These are phyloP conservation scores for Chaetomiaceae sp. DNA, from an alignment of 2,329 filamentous ascomycete species.

Conservation along the genomic window DNA sequence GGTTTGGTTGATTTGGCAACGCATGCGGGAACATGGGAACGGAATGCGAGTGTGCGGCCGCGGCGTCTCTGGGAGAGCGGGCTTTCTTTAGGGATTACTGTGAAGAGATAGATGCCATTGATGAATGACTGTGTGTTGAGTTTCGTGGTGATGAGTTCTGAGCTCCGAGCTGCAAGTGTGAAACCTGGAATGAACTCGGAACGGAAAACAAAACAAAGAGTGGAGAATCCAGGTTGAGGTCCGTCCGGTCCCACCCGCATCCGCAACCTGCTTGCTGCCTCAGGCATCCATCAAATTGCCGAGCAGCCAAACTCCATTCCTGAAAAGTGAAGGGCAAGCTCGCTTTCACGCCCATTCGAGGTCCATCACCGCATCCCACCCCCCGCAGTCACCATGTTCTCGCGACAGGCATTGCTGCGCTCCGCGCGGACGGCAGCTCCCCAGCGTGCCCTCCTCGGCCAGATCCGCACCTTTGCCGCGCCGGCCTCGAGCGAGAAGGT, in stretches of 20 bases:
- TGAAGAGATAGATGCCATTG: conserved; percentile 8
- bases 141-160: background rate
- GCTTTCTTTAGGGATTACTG: conserved; percentile 12
- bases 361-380: conserved; percentile 24
- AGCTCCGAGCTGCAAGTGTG: no score
- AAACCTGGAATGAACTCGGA: no score
- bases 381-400: conserved; percentile 48
- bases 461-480: conserved; percentile 72
- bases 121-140: background rate
- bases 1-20: conserved; percentile 17
- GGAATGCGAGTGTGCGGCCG: conserved; percentile 9
- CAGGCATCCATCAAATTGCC: conserved; percentile 26
- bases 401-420: conserved; percentile 55
- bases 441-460: conserved; percentile 55
- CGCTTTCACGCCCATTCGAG: conserved; percentile 29
- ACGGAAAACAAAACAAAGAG: no score
- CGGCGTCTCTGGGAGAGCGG: conserved; percentile 11
- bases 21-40: conserved; percentile 18
- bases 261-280: conserved; percentile 21
- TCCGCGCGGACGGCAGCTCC: conserved; percentile 55
- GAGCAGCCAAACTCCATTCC: conserved; percentile 25
- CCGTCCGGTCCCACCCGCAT: conserved; percentile 21
- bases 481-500: conserved; percentile 58
- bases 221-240: no score
- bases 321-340: conserved; percentile 26